Percentiles rank a stretch among this genome's conserved stretches.
phyloP scores from a whole-genome alignment of 202 grass and related monocot species.

The Cymbopogon flexuosus region DNA sequence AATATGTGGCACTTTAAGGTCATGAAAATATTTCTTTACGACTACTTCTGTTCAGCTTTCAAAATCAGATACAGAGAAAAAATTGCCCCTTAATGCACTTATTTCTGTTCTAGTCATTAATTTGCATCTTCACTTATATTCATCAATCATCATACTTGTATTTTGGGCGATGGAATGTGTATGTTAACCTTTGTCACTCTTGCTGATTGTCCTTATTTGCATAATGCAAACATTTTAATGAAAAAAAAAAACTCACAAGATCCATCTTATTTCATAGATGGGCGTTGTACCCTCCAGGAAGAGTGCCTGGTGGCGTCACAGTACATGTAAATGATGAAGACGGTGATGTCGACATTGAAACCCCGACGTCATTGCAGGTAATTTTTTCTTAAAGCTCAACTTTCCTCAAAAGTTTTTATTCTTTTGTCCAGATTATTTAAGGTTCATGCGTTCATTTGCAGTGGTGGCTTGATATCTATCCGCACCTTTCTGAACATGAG shows the following conservation, averaged over 20 bases:
- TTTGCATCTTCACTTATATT: neutral
- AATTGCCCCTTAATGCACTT: neutral
- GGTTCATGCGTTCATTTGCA: constrained; percentile 32
- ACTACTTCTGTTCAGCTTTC: neutral
- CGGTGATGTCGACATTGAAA: constrained; percentile 87
- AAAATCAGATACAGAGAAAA: neutral
- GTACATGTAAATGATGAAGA: constrained; percentile 96
- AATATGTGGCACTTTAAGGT: neutral
- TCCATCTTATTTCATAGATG: constrained; percentile 62
- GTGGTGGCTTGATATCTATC: constrained; percentile 93
- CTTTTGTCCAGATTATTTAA: neutral
- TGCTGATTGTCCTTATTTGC: neutral
- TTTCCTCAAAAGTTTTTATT: neutral
- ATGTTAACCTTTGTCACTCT: neutral
- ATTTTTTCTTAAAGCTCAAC: constrained; percentile 12
- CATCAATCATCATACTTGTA: neutral
- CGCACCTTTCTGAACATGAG: constrained; percentile 64
- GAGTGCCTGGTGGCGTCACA: constrained; percentile 84
- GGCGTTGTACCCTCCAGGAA: constrained; percentile 93
- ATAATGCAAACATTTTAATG: constrained; percentile 1
- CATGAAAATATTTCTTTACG: constrained; percentile 24
- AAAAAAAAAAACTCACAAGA: constrained; percentile 1
- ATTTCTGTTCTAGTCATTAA: neutral
- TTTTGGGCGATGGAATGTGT: neutral
- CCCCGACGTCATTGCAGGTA: constrained; percentile 89